A percentile compares a stretch with the other conserved stretches of the same genome.
Evolutionary conservation across 208 protist genomes (phyloP).

Genomic region (Acanthamoeba castellanii): DNA sequence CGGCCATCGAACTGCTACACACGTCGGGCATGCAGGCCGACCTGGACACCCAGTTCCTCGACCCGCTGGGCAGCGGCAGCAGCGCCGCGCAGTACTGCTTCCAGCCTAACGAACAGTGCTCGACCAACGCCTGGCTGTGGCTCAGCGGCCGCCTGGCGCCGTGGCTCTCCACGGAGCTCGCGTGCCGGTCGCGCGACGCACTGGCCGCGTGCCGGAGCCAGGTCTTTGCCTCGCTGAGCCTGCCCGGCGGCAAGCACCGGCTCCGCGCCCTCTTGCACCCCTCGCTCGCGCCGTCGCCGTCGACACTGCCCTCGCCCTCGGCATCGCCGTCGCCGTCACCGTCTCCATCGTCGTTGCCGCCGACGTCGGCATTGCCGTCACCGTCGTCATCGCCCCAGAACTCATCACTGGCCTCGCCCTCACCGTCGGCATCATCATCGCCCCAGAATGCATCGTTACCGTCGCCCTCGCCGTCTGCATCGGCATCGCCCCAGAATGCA

Average conservation of each 20-base stretch:
- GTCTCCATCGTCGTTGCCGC: background rate
- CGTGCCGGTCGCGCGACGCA: background rate
- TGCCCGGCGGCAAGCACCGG: background rate
- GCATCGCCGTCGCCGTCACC: background rate
- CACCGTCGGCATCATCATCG: background rate
- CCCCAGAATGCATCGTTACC: background rate
- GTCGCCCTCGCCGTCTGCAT: background rate
- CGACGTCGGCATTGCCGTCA: background rate
- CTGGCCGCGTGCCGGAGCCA: background rate
- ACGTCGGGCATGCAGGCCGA: background rate
- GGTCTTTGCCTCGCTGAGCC: background rate
- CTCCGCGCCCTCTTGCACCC: background rate
- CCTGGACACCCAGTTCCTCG: slow-evolving; percentile 7
- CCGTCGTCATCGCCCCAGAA: too few species aligned
- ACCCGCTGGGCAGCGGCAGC: background rate
- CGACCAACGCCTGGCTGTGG: slow-evolving; percentile 35
- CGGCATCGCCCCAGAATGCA: background rate
- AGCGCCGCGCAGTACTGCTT: background rate
- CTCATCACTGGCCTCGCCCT: too few species aligned
- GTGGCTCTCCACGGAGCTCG: background rate
- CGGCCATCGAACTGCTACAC: background rate
- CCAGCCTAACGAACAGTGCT: slow-evolving; percentile 18
- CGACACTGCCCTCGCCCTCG: background rate
- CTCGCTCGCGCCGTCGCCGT: background rate
- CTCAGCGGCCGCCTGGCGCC: slow-evolving; percentile 9